A percentile compares a stretch with the other conserved stretches of the same genome.
phyloP scores from a whole-genome alignment of 2,329 filamentous ascomycete species.

The Lecanosticta acicola region DNA sequence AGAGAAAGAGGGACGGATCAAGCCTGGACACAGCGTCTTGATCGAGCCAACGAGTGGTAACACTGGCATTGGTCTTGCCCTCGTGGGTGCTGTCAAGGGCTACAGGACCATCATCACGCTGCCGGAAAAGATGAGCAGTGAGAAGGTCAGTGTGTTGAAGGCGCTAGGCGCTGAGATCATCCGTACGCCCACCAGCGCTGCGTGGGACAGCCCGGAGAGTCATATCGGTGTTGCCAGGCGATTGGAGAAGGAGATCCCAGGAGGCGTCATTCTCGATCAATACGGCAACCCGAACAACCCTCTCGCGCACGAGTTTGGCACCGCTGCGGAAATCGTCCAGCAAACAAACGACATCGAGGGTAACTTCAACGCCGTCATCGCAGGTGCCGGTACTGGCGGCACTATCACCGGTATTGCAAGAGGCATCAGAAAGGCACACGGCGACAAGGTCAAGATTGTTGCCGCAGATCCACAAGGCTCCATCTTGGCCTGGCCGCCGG shows the following conservation, averaged over 20 bases:
- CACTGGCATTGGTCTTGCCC: constrained; percentile 91
- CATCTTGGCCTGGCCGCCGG: constrained; percentile 75
- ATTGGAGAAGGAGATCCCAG: constrained; percentile 90
- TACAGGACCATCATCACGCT: constrained; percentile 99
- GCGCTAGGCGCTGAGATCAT: constrained; percentile 96
- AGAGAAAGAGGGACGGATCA: constrained; percentile 85
- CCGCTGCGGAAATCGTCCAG: constrained; percentile 91
- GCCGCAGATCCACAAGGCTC: constrained; percentile 90
- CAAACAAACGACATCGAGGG: constrained; percentile 63
- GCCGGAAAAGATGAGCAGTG: constrained; percentile 98
- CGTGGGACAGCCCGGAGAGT: constrained; percentile 88
- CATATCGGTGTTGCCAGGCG: constrained; percentile 92
- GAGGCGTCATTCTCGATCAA: constrained; percentile 95
- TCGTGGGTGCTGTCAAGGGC: constrained; percentile 91
- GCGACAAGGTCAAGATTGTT: constrained; percentile 75
- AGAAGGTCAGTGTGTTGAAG: constrained; percentile 92
- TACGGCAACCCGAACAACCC: constrained; percentile 92
- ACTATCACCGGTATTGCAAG: constrained; percentile 86
- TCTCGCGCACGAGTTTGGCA: constrained; percentile 85
- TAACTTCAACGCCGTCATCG: constrained; percentile 74
- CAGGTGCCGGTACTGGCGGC: constrained; percentile 89
- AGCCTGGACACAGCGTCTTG: constrained; percentile 82
- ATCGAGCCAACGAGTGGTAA: constrained; percentile 98
- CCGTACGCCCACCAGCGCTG: constrained; percentile 90
- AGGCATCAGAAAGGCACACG: constrained; percentile 77